Base-by-base conservation (phyloP, 2,329 filamentous ascomycete species). In the Didymosphaeria variabile region DNA sequence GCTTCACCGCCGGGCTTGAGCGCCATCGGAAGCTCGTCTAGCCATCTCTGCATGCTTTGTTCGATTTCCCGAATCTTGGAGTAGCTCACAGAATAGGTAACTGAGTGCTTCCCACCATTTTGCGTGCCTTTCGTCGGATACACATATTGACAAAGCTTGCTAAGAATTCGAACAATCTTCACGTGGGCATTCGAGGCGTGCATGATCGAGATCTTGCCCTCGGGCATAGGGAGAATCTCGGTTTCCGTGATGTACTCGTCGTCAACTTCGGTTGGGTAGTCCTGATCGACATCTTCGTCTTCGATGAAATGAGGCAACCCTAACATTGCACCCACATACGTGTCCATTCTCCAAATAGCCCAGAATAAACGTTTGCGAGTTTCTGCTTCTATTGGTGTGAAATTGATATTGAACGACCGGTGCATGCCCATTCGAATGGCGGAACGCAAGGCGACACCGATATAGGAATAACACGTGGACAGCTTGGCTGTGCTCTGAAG, bases 1-100 rank as follows among this genome's bases (percentile, higher is more conserved):
- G 90, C 91, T 54, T 95, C 92, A 0, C 89, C 86, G 63, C 92
- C 93, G 1, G 93, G 93, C 62, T 91, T 90, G 79, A 97, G 88
- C 57, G 88, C 87, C 67, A 88, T 84, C 0, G 94, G 94, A 29
- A 99, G 76, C 60, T 84, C 81, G 56, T 88, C 86, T 78, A 88
- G 85, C 88, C 88, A 90, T 15, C 79, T 77, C 68, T 89, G 86
- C 55, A 90, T 77, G 69, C 89, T 87, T 57, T 84, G 81, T 73
- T 90, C 88, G 57, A 90, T 85, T 65, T 90, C 87, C 23, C 86
- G 82, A 42, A 90, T 89, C 65, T 86, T 85, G 2, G 86, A 85
- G 69, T 89, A 88, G 62, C 86, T 87, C 55, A 90, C 86, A 52
- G 86, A 84, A 71, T 90, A 89, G 9, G 85, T 85, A 38, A 84